Base-by-base conservation (phyloP, 2,329 filamentous ascomycete species). In the Cercospora canescens region DNA sequence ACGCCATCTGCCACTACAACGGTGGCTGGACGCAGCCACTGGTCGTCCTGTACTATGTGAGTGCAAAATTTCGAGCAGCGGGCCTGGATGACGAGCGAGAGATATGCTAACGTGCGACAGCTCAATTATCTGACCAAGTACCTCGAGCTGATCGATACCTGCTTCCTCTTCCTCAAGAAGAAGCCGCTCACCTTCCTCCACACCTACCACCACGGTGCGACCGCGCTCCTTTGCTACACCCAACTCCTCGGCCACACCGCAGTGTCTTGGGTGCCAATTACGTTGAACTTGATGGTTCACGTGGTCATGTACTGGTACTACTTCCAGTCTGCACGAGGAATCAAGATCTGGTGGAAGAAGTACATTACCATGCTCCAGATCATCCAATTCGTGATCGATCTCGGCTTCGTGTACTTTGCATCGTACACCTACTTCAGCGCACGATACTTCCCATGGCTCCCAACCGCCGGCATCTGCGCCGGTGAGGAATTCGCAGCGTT, bases 241-340 rank as follows among this genome's bases (percentile, higher is more conserved):
- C 94, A 98, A 84, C 88, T 98, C 72, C 90, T 97, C 76, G 94
- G 94, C 73, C 88, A 92, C 77, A 98, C 94, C 54, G 87, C 94
- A 50, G 94, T 98, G 64, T 96, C 94, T 67, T 98, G 94, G 94
- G 92, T 97, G 63, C 89, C 91, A 69, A 98, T 98, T 79, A 90
- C 88, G 62, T 88, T 98, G 75, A 98, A 98, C 87, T 83, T 98
- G 77, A 88, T 88, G 70, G 94, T 98, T 63, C 94, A 98, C 83
- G 94, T 98, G 66, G 91, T 97, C 79, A 98, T 98, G 94, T 98
- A 98, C 90, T 97, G 94, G 94, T 98, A 98, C 89, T 98, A 98
- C 88, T 98, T 98, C 90, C 94, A 98, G 87, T 94, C 92, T 77
- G 94, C 94, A 63, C 93, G 94, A 74, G 95, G 95, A 73, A 88